Base-by-base conservation (phyloP, 2,329 filamentous ascomycete species). In the Aureobasidium sp. region DNA sequence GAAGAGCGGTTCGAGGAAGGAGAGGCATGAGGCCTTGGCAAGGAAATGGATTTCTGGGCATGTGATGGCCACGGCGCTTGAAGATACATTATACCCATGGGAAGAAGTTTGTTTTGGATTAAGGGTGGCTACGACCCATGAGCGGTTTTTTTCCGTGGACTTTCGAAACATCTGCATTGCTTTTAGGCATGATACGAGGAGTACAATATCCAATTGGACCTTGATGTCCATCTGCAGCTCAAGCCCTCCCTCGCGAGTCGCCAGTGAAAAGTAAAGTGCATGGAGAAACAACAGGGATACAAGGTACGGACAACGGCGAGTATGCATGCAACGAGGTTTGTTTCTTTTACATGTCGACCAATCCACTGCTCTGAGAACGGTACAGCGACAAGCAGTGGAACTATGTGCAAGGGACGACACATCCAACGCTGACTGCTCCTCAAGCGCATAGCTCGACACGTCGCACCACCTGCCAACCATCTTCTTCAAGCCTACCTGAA, bases 401-500 rank as follows among this genome's bases (percentile, higher is more conserved):
- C 39, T 12, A 22, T 34, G 39, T 57, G 53, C 53, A 57, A 57
- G 53, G 53, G 25, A 57, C 53, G 53, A 29, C 29, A 45, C 12
- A 31, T 57, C 29, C 53, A 45, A n/a, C 27, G 53, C 53, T 57
- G 53, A 57, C 53, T 57, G 53, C 53, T 45, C 45, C 27, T 45
- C 39, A 22, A n/a, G 41, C 11, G 52, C 52, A 56, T n/a, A 31
- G 6, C 17, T 56, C 34, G 52, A 42, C 53, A 22, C 36, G 53
- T 45, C 20, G 25, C 52, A n/a, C 52, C 39, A 42, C n/a, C 11
- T 31, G 31, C n/a, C 48, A 14, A 9, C 7, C 27, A 17, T 31
- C 15, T 15, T 20, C 5, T 14, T 22, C 15, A 34, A 48, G 22
- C 22, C 4, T 25, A 48, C 25, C 8, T 27, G 3, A 9, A 15